Evolutionary conservation across 257 asterid genomes (phyloP), one percentile per base, ranked within the genome.

Genomic region (Datura wrightii): DNA sequence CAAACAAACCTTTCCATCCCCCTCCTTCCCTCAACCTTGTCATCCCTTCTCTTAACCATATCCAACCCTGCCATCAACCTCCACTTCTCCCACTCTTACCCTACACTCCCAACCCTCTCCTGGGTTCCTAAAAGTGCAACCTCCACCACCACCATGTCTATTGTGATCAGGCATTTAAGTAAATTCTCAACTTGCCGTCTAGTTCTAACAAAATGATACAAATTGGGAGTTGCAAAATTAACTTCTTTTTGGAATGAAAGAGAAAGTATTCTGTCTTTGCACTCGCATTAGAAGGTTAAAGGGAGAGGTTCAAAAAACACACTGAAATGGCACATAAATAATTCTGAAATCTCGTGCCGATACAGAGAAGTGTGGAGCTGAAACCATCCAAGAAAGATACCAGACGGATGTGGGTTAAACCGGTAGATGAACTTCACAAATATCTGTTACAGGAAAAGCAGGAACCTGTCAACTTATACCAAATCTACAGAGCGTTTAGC

Each of bases 141-240:
- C n/a, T 31, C 42, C 44, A 50, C 44, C 24, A 7, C n/a, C 81
- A 48, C 42, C 60, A 76, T 7, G 81, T 76, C 81, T 24, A 50
- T 48, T 8, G 13, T 76, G 8, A 48, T 31, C 8, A 76, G 6
- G 19, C 41, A 72, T 72, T 46, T 50, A 72, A 72, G 58, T 48
- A 48, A 48, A 31, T 76, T 76, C 24, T 74, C 24, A 72, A 76
- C 60, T 72, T 74, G 60, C 44, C 2, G 3, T 48, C 14, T 0
- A 24, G 24, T 48, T 2, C 44, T 48, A 74, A 39, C 44, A 74
- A 74, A 74, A 48, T 74, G 59, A 46, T 48, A 0, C 42, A 46
- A 46, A 74, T 13, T 7, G 18, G 80, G n/a, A 48, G 59, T 74
- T 50, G 60, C 81, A 74, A 76, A 46, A 76, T 50, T 50, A 74